phyloP scores from a whole-genome alignment of 1,139 yeast genomes.

The Pichia sp. region DNA sequence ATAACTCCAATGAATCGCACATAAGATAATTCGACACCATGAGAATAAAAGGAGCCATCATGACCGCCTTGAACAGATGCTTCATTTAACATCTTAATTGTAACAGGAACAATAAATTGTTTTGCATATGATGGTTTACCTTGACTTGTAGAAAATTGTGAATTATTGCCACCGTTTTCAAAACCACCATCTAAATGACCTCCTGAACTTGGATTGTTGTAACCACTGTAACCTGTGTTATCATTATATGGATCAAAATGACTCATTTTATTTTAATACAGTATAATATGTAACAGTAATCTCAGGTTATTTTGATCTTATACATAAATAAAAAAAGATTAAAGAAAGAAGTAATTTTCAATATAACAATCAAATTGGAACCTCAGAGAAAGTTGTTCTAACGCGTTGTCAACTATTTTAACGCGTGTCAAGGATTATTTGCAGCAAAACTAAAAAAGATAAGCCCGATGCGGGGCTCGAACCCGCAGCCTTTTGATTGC shows the following conservation, averaged over 20 bases:
- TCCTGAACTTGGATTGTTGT: constrained; percentile 4
- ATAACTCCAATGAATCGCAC: constrained; percentile 49
- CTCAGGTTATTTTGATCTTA: neutral
- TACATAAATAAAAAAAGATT: too few relatives aligned
- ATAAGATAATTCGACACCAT: constrained; percentile 48
- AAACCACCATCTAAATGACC: constrained; percentile 18
- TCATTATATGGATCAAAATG: constrained; percentile 28
- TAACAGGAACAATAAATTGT: constrained; percentile 66
- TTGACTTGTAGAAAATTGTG: constrained; percentile 20
- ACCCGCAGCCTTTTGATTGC: constrained; percentile 36
- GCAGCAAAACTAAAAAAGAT: constrained; percentile 11
- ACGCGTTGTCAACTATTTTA: neutral
- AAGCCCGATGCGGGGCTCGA: constrained; percentile 36
- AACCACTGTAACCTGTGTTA: constrained; percentile 21
- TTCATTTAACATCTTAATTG: constrained; percentile 71
- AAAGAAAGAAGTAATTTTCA: too few relatives aligned
- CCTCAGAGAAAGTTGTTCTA: neutral
- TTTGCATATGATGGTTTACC: constrained; percentile 30
- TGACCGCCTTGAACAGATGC: constrained; percentile 54
- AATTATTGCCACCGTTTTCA: constrained; percentile 13
- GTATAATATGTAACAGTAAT: neutral
- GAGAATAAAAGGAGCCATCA: constrained; percentile 68
- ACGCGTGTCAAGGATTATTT: neutral
- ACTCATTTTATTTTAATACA: constrained; percentile 16
- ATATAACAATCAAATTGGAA: too few relatives aligned